Conservation (phyloP, 192 early-diverging fungal genomes). For the Umbelopsis ramanniana region DNA sequence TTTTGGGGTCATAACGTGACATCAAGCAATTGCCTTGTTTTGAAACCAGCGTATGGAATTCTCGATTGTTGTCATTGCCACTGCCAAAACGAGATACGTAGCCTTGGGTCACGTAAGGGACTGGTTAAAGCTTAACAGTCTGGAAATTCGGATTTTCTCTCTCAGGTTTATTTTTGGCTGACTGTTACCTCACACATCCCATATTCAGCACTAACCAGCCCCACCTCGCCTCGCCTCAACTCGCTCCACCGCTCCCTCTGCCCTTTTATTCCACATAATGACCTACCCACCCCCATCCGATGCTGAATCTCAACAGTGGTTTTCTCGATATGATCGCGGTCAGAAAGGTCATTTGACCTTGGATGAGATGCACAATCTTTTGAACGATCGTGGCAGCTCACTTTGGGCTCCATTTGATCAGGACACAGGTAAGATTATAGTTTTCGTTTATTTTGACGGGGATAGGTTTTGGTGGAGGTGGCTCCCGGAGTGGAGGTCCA, state of each 20-base stretch:
- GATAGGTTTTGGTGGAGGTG: background rate
- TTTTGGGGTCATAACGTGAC: background rate
- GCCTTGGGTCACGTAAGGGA: background rate
- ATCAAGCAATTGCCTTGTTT: constrained; percentile 3
- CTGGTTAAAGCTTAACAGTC: no score
- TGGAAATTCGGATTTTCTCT: no score
- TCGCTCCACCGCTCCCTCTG: no score
- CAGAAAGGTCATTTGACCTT: constrained; percentile 8
- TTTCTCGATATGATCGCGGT: background rate
- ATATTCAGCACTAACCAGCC: background rate
- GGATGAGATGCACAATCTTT: background rate
- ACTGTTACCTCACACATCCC: background rate
- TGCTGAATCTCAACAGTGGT: constrained; percentile 9
- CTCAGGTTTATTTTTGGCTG: background rate
- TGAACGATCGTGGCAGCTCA: background rate
- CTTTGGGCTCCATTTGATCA: constrained; percentile 18
- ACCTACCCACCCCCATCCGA: background rate
- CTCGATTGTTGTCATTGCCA: constrained; percentile 14
- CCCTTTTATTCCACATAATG: background rate
- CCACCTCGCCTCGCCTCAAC: background rate
- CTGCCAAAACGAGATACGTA: background rate
- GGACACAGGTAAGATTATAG: background rate
- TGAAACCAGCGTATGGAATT: constrained; percentile 5
- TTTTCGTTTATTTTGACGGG: background rate
- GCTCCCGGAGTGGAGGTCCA: background rate